Percentiles rank a stretch among this genome's conserved stretches.
phyloP scores from a whole-genome alignment of 2,329 filamentous ascomycete species.

The Fusarium chuoi region DNA sequence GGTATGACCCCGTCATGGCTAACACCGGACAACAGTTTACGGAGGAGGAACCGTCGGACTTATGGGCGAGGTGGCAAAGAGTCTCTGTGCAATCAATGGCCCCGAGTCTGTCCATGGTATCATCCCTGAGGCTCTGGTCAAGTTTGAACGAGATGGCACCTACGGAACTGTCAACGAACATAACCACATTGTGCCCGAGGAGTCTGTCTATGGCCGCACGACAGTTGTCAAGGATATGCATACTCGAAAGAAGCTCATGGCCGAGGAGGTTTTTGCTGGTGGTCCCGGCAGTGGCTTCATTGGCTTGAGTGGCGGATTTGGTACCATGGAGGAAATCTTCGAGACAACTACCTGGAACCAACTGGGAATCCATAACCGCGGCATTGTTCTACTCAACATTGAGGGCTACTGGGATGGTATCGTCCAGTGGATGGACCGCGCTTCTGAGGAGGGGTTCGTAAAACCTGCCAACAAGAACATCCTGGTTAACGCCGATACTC shows the following conservation, averaged over 20 bases:
- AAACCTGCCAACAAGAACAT: slow-evolving; percentile 76
- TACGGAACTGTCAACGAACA: slow-evolving; percentile 58
- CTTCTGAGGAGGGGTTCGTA: slow-evolving; percentile 82
- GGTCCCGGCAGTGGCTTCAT: slow-evolving; percentile 90
- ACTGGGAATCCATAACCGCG: slow-evolving; percentile 85
- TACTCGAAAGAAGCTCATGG: slow-evolving; percentile 94
- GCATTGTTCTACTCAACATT: slow-evolving; percentile 85
- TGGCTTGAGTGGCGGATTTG: slow-evolving; percentile 88
- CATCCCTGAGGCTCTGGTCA: slow-evolving; percentile 86
- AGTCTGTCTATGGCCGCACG: slow-evolving; percentile 78
- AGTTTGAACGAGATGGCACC: slow-evolving; percentile 75
- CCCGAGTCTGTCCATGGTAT: slow-evolving; percentile 89
- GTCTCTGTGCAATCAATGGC: slow-evolving; percentile 84
- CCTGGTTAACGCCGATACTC: slow-evolving; percentile 77
- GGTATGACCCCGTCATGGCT: neutral
- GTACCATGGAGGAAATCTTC: slow-evolving; percentile 95
- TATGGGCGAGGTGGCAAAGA: slow-evolving; percentile 93
- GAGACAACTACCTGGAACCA: slow-evolving; percentile 96
- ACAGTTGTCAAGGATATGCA: slow-evolving; percentile 97
- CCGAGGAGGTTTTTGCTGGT: slow-evolving; percentile 82
- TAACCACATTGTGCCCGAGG: slow-evolving; percentile 70
- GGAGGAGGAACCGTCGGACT: slow-evolving; percentile 93
- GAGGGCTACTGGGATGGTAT: slow-evolving; percentile 93
- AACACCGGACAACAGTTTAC: slow-evolving; percentile 70
- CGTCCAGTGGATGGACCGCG: slow-evolving; percentile 80